Evolutionary conservation across 257 asterid species (phyloP).

Genomic region (Solanum pimpinellifolium): DNA sequence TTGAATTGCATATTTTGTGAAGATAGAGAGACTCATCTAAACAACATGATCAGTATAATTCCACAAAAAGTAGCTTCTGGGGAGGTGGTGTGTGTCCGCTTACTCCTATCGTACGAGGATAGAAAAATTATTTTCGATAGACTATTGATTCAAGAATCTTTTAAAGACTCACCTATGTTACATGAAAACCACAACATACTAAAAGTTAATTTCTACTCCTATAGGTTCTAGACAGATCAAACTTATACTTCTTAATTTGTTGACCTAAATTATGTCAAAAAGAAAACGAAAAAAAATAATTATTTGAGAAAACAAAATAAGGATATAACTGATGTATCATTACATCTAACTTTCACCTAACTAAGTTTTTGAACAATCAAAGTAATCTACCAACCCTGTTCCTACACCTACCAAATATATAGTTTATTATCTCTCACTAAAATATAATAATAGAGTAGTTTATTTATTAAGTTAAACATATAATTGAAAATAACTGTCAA

Average conservation of each 20-base stretch:
- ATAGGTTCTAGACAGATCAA: background rate
- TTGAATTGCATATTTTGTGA: background rate
- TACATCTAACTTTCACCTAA: background rate
- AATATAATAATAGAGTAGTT: background rate
- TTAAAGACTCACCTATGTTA: background rate
- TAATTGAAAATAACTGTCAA: background rate
- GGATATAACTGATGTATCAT: background rate
- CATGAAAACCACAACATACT: background rate
- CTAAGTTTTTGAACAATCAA: background rate
- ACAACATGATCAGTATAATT: background rate
- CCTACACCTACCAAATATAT: background rate
- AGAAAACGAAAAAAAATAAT: background rate
- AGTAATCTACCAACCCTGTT: background rate
- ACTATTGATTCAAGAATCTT: background rate
- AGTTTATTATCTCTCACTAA: background rate
- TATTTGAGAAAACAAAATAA: background rate
- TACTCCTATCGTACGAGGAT: background rate
- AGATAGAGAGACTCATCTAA: background rate
- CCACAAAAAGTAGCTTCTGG: background rate
- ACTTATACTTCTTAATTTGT: background rate
- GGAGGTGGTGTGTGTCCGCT: background rate
- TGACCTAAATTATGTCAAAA: background rate
- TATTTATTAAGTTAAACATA: background rate
- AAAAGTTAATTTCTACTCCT: background rate
- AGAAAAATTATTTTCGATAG: background rate